phyloP scores from a whole-genome alignment of 2,329 filamentous ascomycete species.

The Kalmusia sp. region DNA sequence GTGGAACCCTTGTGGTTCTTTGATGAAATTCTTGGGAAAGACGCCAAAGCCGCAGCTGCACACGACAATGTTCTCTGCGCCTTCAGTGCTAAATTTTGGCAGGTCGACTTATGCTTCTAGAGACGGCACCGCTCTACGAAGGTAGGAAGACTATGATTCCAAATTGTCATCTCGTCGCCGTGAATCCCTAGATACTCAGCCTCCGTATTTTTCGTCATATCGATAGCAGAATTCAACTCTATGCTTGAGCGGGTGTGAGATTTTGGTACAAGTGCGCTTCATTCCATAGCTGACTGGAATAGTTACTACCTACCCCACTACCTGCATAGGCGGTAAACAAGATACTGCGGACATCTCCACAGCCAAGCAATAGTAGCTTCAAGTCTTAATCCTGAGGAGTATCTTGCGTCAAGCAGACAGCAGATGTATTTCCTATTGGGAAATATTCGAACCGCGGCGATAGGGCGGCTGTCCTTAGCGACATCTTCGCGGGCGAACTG shows the following conservation, averaged over 20 bases:
- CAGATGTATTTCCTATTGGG: slow-evolving; percentile 58
- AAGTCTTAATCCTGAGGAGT: slow-evolving; percentile 29
- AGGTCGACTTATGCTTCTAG: slow-evolving; percentile 45
- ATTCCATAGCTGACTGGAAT: no score
- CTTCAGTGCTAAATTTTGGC: slow-evolving; percentile 15
- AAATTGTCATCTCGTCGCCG: slow-evolving; percentile 17
- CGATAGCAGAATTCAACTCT: no score
- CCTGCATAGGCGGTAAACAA: slow-evolving; percentile 48
- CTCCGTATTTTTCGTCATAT: no score
- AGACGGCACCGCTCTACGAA: slow-evolving; percentile 44
- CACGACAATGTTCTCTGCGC: background rate
- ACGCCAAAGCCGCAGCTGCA: slow-evolving; percentile 7
- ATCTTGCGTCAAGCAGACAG: slow-evolving; percentile 52
- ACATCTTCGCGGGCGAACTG: no score
- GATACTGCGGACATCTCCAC: slow-evolving; percentile 64
- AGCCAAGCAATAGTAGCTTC: slow-evolving; percentile 57
- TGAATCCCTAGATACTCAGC: no score
- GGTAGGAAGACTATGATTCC: slow-evolving; percentile 22
- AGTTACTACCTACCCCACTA: slow-evolving; percentile 20
- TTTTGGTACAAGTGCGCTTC: no score
- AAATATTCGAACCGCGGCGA: slow-evolving; percentile 28
- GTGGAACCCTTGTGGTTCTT: background rate
- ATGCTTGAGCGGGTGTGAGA: no score
- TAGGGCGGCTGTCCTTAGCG: no score
- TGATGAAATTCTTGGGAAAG: slow-evolving; percentile 16